Evolutionary conservation across 225 moss, liverwort and hornwort genomes (phyloP), one percentile per base, ranked within the genome.

Genomic region (Thuidium tamariscinum): DNA sequence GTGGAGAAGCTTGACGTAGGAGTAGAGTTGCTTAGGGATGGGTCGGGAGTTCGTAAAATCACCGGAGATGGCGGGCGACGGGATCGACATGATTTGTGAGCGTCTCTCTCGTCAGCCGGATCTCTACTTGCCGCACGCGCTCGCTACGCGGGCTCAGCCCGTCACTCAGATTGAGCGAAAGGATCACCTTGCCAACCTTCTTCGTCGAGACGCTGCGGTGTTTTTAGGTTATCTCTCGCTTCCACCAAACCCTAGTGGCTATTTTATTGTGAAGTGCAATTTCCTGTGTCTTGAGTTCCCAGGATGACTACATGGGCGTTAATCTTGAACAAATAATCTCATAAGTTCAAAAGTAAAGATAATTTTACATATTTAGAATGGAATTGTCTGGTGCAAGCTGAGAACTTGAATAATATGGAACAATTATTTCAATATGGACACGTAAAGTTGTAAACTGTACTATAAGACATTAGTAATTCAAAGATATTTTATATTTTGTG

Each of bases 141-240:
- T 94, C 9, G 93, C 91, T 39, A 89, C 91, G 59, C 92, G 93
- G 41, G 73, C 89, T 8, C 86, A 92, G 36, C 87, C 93, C 41
- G 89, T 94, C 37, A 81, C 89, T 22, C 92, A 92, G 56, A 74
- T 51, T 23, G 94, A 94, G 88, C 90, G 92, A 80, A 91, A 93
- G 82, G 89, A 91, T 16, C 93, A 94, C 56, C 91, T 94, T 5
- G 91, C 87, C 46, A 90, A 85, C 65, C 91, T 94, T 48, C 93
- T 94, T 59, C 91, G 93, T 52, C 93, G 94, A 57, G 94, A 94
- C 84, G 92, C 94, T 36, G 94, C 94, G 36, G 89, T 94, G 26
- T 94, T 94, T 90, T 84, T 94, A 84, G 94, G 94, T 94, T 7
- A 61, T 46, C 10, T 27, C 29, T 36, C 25, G 27, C 44, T 26